A percentile compares a stretch with the other conserved stretches of the same genome.
Evolutionary conservation across 2,329 filamentous ascomycete species (phyloP).

Genomic region (Chaetomium olivaceum): DNA sequence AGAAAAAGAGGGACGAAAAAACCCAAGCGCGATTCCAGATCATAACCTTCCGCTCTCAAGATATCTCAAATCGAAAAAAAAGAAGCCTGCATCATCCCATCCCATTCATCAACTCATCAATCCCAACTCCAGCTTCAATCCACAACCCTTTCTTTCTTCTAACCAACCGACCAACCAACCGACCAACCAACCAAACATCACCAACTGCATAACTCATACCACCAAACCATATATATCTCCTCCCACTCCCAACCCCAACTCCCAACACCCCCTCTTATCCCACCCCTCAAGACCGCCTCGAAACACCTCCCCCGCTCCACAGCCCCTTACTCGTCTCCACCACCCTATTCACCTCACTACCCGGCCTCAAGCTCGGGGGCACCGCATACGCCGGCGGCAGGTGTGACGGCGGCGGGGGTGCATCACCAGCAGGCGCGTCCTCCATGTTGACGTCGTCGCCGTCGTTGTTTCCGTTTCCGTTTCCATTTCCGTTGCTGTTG

Average conservation of each 20-base stretch:
- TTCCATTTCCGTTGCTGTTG: too few relatives aligned
- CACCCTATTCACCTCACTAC: constrained; percentile 56
- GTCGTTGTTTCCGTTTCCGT: constrained; percentile 45
- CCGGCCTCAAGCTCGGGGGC: constrained; percentile 56
- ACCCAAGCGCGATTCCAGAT: constrained; percentile 8
- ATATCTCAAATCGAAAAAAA: not conserved
- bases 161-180: not conserved
- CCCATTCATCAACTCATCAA: not conserved
- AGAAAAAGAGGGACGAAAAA: not conserved
- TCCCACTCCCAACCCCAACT: too few relatives aligned
- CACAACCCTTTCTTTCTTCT: not conserved
- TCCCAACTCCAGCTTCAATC: not conserved
- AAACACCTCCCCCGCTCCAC: constrained; percentile 48
- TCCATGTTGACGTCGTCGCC: constrained; percentile 52
- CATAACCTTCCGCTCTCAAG: not conserved
- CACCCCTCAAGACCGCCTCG: constrained; percentile 26
- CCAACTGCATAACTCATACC: too few relatives aligned
- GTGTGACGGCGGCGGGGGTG: not conserved
- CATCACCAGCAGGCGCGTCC: constrained; percentile 40
- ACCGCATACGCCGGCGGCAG: constrained; percentile 35
- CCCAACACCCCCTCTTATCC: too few relatives aligned
- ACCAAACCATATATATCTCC: not conserved
- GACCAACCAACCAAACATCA: not conserved
- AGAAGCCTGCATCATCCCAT: not conserved
- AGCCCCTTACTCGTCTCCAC: constrained; percentile 65